A percentile compares a stretch with the other conserved stretches of the same genome.
Evolutionary conservation across 2,329 filamentous ascomycete genomes (phyloP).

Genomic region (Clonostachys sp.): DNA sequence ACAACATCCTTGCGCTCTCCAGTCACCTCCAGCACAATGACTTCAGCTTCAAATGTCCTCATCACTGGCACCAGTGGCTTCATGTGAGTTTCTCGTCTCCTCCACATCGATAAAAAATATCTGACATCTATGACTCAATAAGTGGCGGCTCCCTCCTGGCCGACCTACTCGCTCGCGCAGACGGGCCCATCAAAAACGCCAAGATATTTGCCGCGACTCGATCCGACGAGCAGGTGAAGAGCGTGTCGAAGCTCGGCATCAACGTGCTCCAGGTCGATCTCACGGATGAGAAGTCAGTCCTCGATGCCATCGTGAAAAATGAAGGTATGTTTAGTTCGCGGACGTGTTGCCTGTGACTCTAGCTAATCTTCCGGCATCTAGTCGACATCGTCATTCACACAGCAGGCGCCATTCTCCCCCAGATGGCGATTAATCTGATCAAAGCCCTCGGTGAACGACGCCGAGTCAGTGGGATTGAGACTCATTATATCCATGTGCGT

Average conservation of each 20-base stretch:
- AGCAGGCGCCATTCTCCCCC: conserved; percentile 19
- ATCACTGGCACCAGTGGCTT: conserved; percentile 28
- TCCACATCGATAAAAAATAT: neutral
- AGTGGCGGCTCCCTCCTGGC: conserved; percentile 29
- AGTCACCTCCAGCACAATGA: too few relatives aligned
- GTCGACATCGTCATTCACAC: conserved; percentile 29
- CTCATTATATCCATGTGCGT: conserved; percentile 27
- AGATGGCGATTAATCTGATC: conserved; percentile 17
- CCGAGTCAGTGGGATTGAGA: conserved; percentile 10
- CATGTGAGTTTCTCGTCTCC: conserved; percentile 11
- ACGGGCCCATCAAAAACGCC: conserved; percentile 10
- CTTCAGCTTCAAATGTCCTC: conserved; percentile 14
- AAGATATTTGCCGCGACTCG: conserved; percentile 24
- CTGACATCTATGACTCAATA: neutral
- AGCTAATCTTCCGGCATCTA: conserved; percentile 4
- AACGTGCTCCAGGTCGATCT: conserved; percentile 23
- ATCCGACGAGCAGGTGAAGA: conserved; percentile 21
- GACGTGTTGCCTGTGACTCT: too few relatives aligned
- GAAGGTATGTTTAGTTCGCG: conserved; percentile 11
- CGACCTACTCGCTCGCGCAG: conserved; percentile 15
- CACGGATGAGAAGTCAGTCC: conserved; percentile 14
- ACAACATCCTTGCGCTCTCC: too few relatives aligned
- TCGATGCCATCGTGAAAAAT: conserved; percentile 11
- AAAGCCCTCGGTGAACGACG: conserved; percentile 22
- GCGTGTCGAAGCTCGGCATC: conserved; percentile 19